Base-by-base conservation (phyloP, 805 yeast species). In the Candida qinlingensis region DNA sequence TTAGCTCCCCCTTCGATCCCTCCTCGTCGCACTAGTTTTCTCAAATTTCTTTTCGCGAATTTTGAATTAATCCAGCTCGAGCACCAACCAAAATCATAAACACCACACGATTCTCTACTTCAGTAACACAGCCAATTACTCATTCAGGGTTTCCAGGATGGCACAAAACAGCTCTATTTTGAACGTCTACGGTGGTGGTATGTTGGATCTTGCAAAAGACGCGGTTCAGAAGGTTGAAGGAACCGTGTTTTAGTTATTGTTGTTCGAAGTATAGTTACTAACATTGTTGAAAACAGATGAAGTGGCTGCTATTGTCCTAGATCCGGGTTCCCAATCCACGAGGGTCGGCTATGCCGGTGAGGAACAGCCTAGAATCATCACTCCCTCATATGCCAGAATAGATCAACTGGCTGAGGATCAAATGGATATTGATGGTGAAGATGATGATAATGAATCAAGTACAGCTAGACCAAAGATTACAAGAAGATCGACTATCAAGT, bases 281-380 rank as follows among this genome's bases (percentile, higher is more conserved):
- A 4, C 6, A 7, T 8, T 10, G 19, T n/a, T 29, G 19, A 3
- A 3, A 25, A 36, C 49, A 57, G 94, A 92, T 68, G 99, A 92
- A 65, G 84, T 94, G 54, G 81, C 89, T 54, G 96, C 98, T 29
- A 75, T 94, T 3, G 96, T 92, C 34, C 73, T 92, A 28, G 98
- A 94, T 61, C 91, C 96, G 2, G 98, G 98, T 35, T 84, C 96
- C 9, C 80, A 75, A 52, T 71, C 80, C 51, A 89, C 97, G 6
- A 80, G 92, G 46, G 80, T 85, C 19, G 99, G 99, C 1, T 90
- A 80, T 66, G 91, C 97, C 4, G 98, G 98, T 9, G 92, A 89
- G 49, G 97, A 91, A 62, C 76, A 80, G 46, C 99, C 99, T 10
- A 79, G 83, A 54, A 70, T 82, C 4, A 79, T 86, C 27, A 65